These are phyloP conservation scores for Phytopythium montanum DNA, from an alignment of 352 stramenopile genomes.

Conservation along the genomic window DNA sequence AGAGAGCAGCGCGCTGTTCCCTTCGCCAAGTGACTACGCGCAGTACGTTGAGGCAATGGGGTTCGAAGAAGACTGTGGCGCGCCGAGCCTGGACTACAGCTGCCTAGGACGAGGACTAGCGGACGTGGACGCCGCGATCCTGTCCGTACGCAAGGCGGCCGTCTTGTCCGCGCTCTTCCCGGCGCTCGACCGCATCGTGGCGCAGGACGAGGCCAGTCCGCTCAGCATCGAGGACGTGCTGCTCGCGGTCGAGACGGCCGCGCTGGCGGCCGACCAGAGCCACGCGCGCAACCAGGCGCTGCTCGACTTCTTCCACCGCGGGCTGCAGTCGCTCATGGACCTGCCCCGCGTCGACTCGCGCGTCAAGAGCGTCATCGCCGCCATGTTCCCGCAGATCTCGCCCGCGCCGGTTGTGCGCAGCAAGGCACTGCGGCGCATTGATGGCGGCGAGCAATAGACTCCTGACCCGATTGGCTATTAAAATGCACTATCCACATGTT, in stretches of 20 bases:
- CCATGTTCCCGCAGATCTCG: slow-evolving; percentile 26
- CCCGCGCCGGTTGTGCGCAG: slow-evolving; percentile 11
- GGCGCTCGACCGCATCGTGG: slow-evolving; percentile 42
- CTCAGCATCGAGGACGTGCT: slow-evolving; percentile 39
- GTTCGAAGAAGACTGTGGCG: slow-evolving; percentile 42
- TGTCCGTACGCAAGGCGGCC: slow-evolving; percentile 31
- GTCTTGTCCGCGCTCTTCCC: slow-evolving; percentile 41
- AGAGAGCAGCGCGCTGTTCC: slow-evolving; percentile 38
- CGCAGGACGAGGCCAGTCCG: slow-evolving; percentile 46
- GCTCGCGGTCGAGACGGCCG: slow-evolving; percentile 19
- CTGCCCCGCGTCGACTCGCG: slow-evolving; percentile 28
- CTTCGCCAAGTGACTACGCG: slow-evolving; percentile 37
- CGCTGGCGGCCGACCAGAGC: slow-evolving; percentile 11
- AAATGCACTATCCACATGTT: background rate
- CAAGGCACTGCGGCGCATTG: slow-evolving; percentile 1
- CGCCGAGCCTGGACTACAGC: slow-evolving; percentile 42
- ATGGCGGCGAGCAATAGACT: background rate
- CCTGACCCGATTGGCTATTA: slow-evolving; percentile 5
- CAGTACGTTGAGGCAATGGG: slow-evolving; percentile 42
- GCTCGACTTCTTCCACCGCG: slow-evolving; percentile 24
- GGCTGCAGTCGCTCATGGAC: slow-evolving; percentile 27
- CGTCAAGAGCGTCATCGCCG: slow-evolving; percentile 26
- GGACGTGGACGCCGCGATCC: slow-evolving; percentile 39
- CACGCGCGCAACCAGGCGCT: slow-evolving; percentile 29
- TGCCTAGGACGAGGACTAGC: slow-evolving; percentile 53